phyloP scores from a whole-genome alignment of 2,329 filamentous ascomycete genomes.

The Pseudofabraea citricarpa region DNA sequence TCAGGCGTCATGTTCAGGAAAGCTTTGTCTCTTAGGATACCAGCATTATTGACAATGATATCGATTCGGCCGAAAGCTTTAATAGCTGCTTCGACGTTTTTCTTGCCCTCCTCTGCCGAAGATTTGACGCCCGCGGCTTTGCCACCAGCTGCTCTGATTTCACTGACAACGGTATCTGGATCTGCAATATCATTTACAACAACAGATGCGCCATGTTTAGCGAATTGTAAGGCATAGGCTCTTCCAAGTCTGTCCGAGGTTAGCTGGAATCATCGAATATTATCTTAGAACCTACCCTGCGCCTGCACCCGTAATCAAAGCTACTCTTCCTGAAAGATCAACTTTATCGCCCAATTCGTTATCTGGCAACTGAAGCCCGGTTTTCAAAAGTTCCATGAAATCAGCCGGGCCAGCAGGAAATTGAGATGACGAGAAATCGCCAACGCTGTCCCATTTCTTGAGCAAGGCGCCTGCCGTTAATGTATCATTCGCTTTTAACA shows the following conservation, averaged over 20 bases:
- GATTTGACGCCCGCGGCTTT: constrained; percentile 87
- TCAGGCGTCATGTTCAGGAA: constrained; percentile 96
- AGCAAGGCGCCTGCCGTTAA: constrained; percentile 81
- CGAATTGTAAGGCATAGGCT: constrained; percentile 78
- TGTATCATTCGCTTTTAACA: constrained; percentile 78
- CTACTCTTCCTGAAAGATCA: constrained; percentile 76
- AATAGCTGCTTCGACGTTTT: constrained; percentile 82
- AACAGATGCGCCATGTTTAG: constrained; percentile 71
- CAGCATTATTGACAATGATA: constrained; percentile 91
- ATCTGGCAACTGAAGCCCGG: constrained; percentile 69
- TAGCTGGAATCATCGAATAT: too few relatives aligned
- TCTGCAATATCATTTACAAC: constrained; percentile 89
- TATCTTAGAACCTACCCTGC: too few relatives aligned
- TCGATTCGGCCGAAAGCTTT: constrained; percentile 85
- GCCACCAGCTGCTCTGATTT: constrained; percentile 82
- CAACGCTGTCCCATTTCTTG: constrained; percentile 79
- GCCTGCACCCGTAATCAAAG: constrained; percentile 73
- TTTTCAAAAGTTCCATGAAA: constrained; percentile 76
- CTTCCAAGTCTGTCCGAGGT: constrained; percentile 72
- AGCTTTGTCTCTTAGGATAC: constrained; percentile 46
- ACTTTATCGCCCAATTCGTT: constrained; percentile 63
- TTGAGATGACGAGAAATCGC: constrained; percentile 75
- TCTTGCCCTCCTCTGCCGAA: constrained; percentile 82
- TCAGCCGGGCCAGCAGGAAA: constrained; percentile 79
- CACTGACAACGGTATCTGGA: constrained; percentile 78